Conservation (phyloP, 805 yeast species). For the Millerozyma miso region DNA sequence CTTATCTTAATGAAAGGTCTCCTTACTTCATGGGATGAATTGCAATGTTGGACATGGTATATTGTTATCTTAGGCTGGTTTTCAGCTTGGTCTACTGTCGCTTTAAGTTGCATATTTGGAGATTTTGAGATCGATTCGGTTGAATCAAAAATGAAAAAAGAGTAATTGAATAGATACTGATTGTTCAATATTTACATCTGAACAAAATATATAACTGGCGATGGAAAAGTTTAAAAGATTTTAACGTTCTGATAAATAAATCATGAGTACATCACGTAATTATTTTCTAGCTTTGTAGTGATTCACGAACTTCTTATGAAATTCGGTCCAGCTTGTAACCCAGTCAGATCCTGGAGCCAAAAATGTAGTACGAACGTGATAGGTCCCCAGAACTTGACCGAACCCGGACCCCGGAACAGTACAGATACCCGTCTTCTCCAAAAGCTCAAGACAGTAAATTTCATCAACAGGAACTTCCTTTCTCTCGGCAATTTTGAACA, state of each 20-base stretch:
- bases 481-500: constrained; percentile 56
- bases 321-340: constrained; percentile 71
- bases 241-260: too few relatives aligned
- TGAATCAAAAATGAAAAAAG: constrained; percentile 2
- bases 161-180: background rate
- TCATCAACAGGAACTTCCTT: constrained; percentile 70
- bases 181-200: too few relatives aligned
- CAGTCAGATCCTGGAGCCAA: constrained; percentile 93
- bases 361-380: constrained; percentile 93
- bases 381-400: constrained; percentile 87
- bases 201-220: too few relatives aligned
- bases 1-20: constrained; percentile 47
- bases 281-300: constrained; percentile 52
- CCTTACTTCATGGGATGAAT: constrained; percentile 58
- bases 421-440: constrained; percentile 90
- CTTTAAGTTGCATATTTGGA: constrained; percentile 26
- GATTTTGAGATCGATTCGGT: constrained; percentile 13
- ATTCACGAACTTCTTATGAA: constrained; percentile 70
- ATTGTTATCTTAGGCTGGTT: constrained; percentile 72
- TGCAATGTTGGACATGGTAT: constrained; percentile 85
- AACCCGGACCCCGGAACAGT: constrained; percentile 98
- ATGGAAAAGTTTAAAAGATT: too few relatives aligned
- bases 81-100: constrained; percentile 66
- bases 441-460: constrained; percentile 77
- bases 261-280: too few relatives aligned